Base-by-base conservation (phyloP, 2,329 filamentous ascomycete genomes). In the Nemania diffusa region DNA sequence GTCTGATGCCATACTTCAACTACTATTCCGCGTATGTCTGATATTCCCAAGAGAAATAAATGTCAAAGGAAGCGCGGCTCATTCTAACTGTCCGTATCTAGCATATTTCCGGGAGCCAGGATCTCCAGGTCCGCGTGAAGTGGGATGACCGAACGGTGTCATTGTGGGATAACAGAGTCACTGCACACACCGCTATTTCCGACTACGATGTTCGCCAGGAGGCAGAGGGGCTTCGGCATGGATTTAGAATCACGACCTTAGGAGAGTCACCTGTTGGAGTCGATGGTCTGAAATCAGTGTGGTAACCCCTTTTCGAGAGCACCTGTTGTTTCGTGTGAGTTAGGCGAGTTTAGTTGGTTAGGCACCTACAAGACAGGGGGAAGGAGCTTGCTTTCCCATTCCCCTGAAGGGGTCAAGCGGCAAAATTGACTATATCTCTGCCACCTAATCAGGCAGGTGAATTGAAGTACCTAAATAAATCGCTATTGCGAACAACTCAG, bases 161-260 rank as follows among this genome's bases (percentile, higher is more conserved):
- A 0, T 84, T 92, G 65, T 92, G 90, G 89, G 89, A 91, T 74
- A 91, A 91, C 69, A 81, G 88, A 20, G 84, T 88, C 7, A 81
- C 80, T 7, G 77, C 78, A 2, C 80, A 82, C 71, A 82, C 81
- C n/a, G 80, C 80, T 40, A 82, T 82, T 62, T 79, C 78, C 1
- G 81, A 83, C 70, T 83, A 82, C 57, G 78, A 82, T 57, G 80
- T 82, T 32, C 75, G 79, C 44, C 78, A 77, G 62, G 77, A 77
- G 42, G 77, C 79, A 57, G 80, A 82, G 64, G 81, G 80, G 1
- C 69, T 81, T 51, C 76, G 80, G 9, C 80, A 82, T 68, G 81
- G 80, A 3, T 79, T 82, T 64, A 73, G 81, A 3, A 79, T 82
- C 69, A 82, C 81, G 1, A 81, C 79, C 2, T 70, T 80, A 42